These are phyloP conservation scores for Spatholobus suberectus DNA, from an alignment of 306 rosid species.

Conservation along the genomic window DNA sequence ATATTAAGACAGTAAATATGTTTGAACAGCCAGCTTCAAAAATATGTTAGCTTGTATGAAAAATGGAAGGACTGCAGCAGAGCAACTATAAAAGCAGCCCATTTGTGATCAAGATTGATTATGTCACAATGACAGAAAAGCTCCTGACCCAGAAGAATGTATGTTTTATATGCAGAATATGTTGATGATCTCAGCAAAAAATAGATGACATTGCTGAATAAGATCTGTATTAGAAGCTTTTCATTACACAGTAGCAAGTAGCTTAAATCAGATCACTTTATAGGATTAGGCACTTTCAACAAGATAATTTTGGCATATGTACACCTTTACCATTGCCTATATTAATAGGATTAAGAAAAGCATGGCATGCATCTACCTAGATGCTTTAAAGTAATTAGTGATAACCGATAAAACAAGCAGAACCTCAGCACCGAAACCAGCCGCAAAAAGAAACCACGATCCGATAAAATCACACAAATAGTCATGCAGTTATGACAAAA, in stretches of 20 bases:
- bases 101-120: constrained; percentile 18
- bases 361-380: neutral
- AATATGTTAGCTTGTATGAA: constrained; percentile 11
- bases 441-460: neutral
- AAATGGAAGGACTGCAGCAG: constrained; percentile 9
- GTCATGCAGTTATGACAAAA: neutral
- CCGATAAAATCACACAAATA: neutral
- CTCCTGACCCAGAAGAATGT: neutral
- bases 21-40: constrained; percentile 28
- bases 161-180: neutral
- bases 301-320: neutral
- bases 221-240: neutral
- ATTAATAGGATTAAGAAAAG: constrained; percentile 10
- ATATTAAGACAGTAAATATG: neutral
- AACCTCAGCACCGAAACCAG: neutral
- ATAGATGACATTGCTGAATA: neutral
- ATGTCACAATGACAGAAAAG: neutral
- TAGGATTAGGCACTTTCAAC: neutral
- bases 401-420: neutral
- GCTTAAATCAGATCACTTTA: neutral
- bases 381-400: neutral
- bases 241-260: neutral
- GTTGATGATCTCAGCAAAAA: neutral
- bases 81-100: constrained; percentile 25
- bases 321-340: neutral